Evolutionary conservation across 192 early-diverging fungal species (phyloP).

Genomic region (Cladochytrium replicatum): DNA sequence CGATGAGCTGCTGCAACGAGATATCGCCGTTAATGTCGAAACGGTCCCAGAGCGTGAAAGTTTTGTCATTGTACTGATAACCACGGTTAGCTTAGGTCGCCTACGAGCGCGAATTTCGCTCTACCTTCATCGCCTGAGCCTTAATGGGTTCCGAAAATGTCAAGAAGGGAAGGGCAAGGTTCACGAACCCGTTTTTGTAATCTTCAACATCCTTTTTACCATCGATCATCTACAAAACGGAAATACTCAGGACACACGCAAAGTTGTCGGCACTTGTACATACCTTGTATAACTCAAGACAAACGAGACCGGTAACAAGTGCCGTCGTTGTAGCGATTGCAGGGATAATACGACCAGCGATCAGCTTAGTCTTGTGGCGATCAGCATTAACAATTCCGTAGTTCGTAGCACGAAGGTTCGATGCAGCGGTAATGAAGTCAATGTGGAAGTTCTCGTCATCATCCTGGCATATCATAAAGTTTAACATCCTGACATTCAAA

Average conservation of each 20-base stretch:
- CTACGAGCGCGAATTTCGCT: neutral
- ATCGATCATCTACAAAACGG: conserved; percentile 56
- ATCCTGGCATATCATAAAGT: conserved; percentile 31
- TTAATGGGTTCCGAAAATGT: conserved; percentile 84
- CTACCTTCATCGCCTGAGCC: conserved; percentile 44
- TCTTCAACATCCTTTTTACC: conserved; percentile 62
- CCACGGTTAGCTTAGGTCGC: neutral
- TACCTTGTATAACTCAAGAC: conserved; percentile 81
- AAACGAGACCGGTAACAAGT: conserved; percentile 72
- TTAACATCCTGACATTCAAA: neutral
- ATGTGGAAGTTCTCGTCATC: conserved; percentile 89
- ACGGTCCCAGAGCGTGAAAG: conserved; percentile 78
- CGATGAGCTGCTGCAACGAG: conserved; percentile 70
- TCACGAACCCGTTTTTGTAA: conserved; percentile 90
- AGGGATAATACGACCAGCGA: conserved; percentile 84
- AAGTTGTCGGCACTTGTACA: too few relatives aligned
- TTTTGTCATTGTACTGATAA: conserved; percentile 48
- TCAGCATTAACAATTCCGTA: conserved; percentile 69
- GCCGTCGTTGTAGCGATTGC: conserved; percentile 83
- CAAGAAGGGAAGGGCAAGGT: conserved; percentile 83
- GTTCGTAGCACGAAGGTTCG: conserved; percentile 67
- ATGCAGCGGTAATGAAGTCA: conserved; percentile 82
- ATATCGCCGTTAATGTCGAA: conserved; percentile 63
- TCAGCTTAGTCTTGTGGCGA: conserved; percentile 67
- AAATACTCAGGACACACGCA: too few relatives aligned